These are phyloP conservation scores for Vitis riparia DNA, from an alignment of 164 flowering plant species.

Conservation along the genomic window DNA sequence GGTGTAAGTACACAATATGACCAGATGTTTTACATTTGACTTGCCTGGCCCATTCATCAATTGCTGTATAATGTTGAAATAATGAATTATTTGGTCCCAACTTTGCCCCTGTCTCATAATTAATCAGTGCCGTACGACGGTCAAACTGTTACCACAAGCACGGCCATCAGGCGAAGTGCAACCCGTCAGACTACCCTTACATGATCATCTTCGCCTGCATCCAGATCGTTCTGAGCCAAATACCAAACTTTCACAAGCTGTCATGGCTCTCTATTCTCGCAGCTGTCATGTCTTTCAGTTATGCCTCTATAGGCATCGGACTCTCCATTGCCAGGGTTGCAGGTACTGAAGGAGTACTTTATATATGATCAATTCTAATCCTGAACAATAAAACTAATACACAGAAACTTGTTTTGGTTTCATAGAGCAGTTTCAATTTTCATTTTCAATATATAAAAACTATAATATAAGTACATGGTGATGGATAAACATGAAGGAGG, in stretches of 20 bases:
- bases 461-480: no score
- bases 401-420: no score
- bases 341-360: constrained; percentile 24
- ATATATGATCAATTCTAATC: no score
- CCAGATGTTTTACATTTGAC: not conserved
- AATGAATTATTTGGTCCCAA: not conserved
- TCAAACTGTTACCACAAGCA: constrained; percentile 67
- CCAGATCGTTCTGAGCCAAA: constrained; percentile 63
- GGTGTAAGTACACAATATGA: constrained; percentile 62
- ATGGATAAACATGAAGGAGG: constrained; percentile 21
- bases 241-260: constrained; percentile 62
- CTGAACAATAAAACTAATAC: no score
- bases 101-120: not conserved
- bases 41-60: no score
- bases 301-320: constrained; percentile 58
- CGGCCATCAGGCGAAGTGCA: constrained; percentile 45
- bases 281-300: constrained; percentile 68
- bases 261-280: constrained; percentile 68
- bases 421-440: no score
- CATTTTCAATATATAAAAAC: no score
- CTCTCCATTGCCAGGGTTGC: constrained; percentile 60
- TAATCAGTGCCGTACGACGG: constrained; percentile 55
- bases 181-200: constrained; percentile 40
- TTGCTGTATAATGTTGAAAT: not conserved
- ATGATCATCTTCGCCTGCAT: constrained; percentile 56